phyloP scores from a whole-genome alignment of 176 grass and related monocot genomes.

The Eragrostis nindensis region DNA sequence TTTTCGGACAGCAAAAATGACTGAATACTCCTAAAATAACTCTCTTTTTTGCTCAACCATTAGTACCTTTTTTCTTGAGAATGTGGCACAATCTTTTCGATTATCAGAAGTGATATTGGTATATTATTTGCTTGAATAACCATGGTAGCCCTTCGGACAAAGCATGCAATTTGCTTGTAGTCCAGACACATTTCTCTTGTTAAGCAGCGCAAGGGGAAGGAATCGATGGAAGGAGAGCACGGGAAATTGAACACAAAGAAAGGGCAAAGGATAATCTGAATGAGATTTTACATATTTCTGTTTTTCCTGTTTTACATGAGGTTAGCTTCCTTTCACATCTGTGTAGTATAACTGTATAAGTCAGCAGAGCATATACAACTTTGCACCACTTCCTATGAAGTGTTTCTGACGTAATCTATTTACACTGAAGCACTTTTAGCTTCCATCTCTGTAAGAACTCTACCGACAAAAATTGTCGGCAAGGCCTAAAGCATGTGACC shows the following conservation, averaged over 20 bases:
- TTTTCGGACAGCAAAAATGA: background rate
- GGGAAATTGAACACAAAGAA: conserved; percentile 3
- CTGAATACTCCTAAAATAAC: background rate
- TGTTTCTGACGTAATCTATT: conserved; percentile 44
- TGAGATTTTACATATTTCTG: conserved; percentile 8
- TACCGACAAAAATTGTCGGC: background rate
- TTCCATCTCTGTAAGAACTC: conserved; percentile 21
- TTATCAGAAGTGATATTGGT: background rate
- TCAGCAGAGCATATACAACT: conserved; percentile 32
- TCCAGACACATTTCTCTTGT: background rate
- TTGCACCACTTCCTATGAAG: conserved; percentile 33
- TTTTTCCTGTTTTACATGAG: conserved; percentile 18
- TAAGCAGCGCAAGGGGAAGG: background rate
- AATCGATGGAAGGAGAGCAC: background rate
- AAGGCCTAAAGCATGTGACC: conserved; percentile 8
- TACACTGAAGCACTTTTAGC: conserved; percentile 29
- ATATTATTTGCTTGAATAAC: background rate
- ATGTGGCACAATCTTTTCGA: background rate
- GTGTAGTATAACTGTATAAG: background rate
- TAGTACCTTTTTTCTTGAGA: background rate
- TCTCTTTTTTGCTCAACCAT: background rate
- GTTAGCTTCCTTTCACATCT: conserved; percentile 18
- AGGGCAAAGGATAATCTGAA: conserved; percentile 6
- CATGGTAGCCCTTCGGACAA: too few species aligned
- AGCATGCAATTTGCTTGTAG: background rate